These are phyloP conservation scores for Daldinia loculata DNA, from an alignment of 495 filamentous ascomycete species.

Conservation along the genomic window DNA sequence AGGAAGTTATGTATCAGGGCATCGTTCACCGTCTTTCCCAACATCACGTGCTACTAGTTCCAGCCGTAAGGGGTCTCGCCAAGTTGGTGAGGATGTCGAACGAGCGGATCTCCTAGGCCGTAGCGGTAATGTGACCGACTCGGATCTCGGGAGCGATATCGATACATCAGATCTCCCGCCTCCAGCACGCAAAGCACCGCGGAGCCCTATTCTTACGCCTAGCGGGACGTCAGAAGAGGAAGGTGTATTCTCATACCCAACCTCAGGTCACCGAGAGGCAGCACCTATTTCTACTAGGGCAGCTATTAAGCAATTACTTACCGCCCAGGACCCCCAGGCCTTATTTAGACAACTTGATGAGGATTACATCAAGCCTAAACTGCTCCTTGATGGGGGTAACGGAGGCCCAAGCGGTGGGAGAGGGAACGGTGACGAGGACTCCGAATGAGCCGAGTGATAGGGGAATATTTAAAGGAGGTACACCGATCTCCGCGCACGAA, in stretches of 20 bases:
- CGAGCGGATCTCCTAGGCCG: slow-evolving; percentile 69
- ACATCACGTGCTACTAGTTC: slow-evolving; percentile 53
- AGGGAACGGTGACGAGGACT: slow-evolving; percentile 38
- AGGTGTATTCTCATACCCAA: slow-evolving; percentile 48
- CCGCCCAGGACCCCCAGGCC: slow-evolving; percentile 85
- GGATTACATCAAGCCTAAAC: slow-evolving; percentile 92
- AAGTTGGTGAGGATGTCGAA: slow-evolving; percentile 61
- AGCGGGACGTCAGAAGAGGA: slow-evolving; percentile 41
- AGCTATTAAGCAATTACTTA: slow-evolving; percentile 69
- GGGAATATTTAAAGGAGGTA: slow-evolving; percentile 7
- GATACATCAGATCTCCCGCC: slow-evolving; percentile 71
- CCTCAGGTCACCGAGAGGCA: slow-evolving; percentile 44
- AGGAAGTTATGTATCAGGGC: slow-evolving; percentile 63
- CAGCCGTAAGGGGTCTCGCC: slow-evolving; percentile 57
- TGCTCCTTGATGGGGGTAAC: slow-evolving; percentile 75
- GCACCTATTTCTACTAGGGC: slow-evolving; percentile 72
- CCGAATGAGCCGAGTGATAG: slow-evolving; percentile 33
- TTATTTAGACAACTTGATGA: slow-evolving; percentile 96
- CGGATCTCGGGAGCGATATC: slow-evolving; percentile 68
- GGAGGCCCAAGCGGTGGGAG: slow-evolving; percentile 30
- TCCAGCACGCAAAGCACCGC: slow-evolving; percentile 52
- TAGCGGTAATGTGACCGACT: slow-evolving; percentile 67
- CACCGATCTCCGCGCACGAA: slow-evolving; percentile 17
- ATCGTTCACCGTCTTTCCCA: slow-evolving; percentile 56
- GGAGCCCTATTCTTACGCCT: slow-evolving; percentile 62